Evolutionary conservation across 1,284 basidiomycete genomes (phyloP).

Genomic region (Nidula niveotomentosa): DNA sequence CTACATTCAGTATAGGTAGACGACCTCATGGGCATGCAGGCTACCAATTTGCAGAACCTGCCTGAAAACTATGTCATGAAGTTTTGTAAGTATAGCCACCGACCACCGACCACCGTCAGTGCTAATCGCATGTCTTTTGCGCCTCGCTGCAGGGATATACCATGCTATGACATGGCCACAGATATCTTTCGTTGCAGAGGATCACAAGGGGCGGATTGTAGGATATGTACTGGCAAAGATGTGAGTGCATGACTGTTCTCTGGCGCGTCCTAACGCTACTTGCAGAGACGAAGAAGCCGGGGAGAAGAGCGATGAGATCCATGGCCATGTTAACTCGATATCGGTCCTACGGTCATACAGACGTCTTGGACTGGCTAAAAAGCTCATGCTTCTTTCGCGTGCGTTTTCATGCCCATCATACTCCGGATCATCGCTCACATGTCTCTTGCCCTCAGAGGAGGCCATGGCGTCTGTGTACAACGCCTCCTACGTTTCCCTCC

Average conservation of each 20-base stretch:
- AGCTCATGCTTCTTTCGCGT: conserved; percentile 89
- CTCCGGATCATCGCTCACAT: conserved; percentile 1
- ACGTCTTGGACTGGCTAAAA: conserved; percentile 83
- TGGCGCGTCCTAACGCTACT: conserved; percentile 3
- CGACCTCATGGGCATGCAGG: conserved; percentile 82
- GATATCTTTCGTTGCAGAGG: conserved; percentile 93
- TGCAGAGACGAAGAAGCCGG: conserved; percentile 57
- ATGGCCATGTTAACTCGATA: conserved; percentile 91
- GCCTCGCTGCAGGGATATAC: conserved; percentile 68
- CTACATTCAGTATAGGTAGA: conserved; percentile 40
- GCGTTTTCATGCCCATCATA: conserved; percentile 23
- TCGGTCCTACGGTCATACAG: conserved; percentile 86
- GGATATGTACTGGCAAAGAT: conserved; percentile 96
- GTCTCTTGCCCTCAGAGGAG: conserved; percentile 54
- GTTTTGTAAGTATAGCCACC: conserved; percentile 64
- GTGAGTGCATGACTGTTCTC: conserved; percentile 39
- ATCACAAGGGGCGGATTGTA: conserved; percentile 85
- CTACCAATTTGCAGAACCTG: conserved; percentile 79
- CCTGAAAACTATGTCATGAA: conserved; percentile 88
- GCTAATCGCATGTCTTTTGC: not conserved
- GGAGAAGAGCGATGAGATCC: conserved; percentile 56
- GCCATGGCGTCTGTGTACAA: conserved; percentile 86
- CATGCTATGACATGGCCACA: conserved; percentile 93
- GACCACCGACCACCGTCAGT: not conserved
- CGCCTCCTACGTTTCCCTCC: conserved; percentile 77